A percentile compares a stretch with the other conserved stretches of the same genome.
Conservation (phyloP, 192 early-diverging fungal genomes). For the Helicostylum pulchrum region DNA sequence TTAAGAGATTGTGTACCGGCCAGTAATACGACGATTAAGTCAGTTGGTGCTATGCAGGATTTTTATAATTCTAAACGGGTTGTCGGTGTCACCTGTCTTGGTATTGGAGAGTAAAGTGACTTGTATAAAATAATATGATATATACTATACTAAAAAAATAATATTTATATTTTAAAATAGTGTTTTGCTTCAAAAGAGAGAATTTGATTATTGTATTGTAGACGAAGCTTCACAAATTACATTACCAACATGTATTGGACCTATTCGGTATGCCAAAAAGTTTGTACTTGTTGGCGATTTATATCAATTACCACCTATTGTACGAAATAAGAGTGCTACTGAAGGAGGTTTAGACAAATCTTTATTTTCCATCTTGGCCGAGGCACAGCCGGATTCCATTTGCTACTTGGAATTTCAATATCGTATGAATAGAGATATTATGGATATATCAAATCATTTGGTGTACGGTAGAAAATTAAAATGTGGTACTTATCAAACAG, state of each 20-base stretch:
- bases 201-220: slow-evolving; percentile 95
- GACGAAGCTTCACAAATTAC: slow-evolving; percentile 97
- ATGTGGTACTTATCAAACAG: slow-evolving; percentile 69
- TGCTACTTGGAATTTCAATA: slow-evolving; percentile 80
- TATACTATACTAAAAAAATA: neutral
- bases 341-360: slow-evolving; percentile 57
- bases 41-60: slow-evolving; percentile 56
- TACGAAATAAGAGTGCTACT: slow-evolving; percentile 58
- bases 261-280: slow-evolving; percentile 71
- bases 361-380: slow-evolving; percentile 78
- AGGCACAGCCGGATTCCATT: slow-evolving; percentile 77
- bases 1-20: slow-evolving; percentile 24
- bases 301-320: slow-evolving; percentile 90
- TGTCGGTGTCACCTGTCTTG: slow-evolving; percentile 88
- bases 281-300: slow-evolving; percentile 96
- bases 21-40: slow-evolving; percentile 39
- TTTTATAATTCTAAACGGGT: slow-evolving; percentile 63
- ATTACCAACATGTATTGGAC: slow-evolving; percentile 85
- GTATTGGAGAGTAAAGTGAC: slow-evolving; percentile 70
- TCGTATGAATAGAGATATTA: slow-evolving; percentile 91
- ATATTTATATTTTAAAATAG: slow-evolving; percentile 35
- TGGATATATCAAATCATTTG: slow-evolving; percentile 76
- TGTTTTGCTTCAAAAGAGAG: slow-evolving; percentile 64
- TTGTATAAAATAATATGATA: neutral
- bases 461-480: slow-evolving; percentile 78